phyloP scores from a whole-genome alignment of 179 eudicot genomes.

The Amaranthus tricolor region DNA sequence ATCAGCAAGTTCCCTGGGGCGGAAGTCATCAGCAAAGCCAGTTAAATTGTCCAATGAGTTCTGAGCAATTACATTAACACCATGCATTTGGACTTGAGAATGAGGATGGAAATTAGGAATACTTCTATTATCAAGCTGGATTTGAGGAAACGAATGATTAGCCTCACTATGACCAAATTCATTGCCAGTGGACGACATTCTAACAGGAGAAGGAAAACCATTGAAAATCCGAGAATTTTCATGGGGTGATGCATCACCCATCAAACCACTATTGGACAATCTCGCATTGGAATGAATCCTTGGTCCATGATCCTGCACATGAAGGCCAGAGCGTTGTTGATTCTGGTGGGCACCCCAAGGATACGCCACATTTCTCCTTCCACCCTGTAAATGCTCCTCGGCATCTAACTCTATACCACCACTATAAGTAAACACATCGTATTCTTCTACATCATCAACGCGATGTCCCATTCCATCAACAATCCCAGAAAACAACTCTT shows the following conservation, averaged over 20 bases:
- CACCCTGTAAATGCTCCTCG: constrained; percentile 29
- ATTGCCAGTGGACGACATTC: constrained; percentile 32
- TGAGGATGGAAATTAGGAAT: constrained; percentile 35
- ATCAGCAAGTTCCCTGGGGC: constrained; percentile 31
- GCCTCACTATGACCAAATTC: constrained; percentile 35
- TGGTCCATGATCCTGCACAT: constrained; percentile 26
- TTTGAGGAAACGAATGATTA: constrained; percentile 27
- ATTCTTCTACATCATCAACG: constrained; percentile 49
- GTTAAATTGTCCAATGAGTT: constrained; percentile 29
- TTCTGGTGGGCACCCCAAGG: constrained; percentile 31
- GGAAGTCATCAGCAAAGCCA: constrained; percentile 28
- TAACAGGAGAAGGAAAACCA: constrained; percentile 34
- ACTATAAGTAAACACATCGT: constrained; percentile 59
- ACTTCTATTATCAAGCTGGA: constrained; percentile 28
- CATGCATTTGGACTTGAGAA: constrained; percentile 37
- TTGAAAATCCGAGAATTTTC: constrained; percentile 30
- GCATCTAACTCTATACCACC: constrained; percentile 70
- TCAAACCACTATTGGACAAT: constrained; percentile 25
- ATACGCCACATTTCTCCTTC: constrained; percentile 30
- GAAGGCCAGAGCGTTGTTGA: constrained; percentile 26
- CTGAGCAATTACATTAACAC: constrained; percentile 20
- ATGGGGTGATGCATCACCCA: constrained; percentile 28
- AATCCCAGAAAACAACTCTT: constrained; percentile 64
- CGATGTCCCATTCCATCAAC: constrained; percentile 41
- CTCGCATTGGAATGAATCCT: constrained; percentile 25